Evolutionary conservation across 2,329 filamentous ascomycete genomes (phyloP), one percentile per base, ranked within the genome.

Genomic region (Aureobasidium melanogenum): DNA sequence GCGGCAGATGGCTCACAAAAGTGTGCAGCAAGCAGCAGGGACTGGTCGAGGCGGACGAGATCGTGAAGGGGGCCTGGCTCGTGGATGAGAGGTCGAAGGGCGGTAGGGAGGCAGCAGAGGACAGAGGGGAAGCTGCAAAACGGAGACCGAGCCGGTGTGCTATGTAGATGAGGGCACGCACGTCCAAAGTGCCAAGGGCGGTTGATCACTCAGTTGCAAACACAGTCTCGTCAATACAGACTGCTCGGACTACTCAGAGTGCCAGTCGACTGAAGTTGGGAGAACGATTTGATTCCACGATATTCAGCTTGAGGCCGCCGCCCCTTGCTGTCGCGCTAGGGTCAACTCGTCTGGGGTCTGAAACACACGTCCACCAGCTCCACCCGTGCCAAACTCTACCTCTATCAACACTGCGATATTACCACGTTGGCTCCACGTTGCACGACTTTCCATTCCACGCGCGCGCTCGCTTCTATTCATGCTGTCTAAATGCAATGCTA

Each of bases 91-190:
- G 19, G 34, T 52, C 19, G 48, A 22, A 38, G 2, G 38, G 50
- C 17, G 34, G 12, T 19, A 22, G 8, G 38, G 28, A 8, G 52
- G 10, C 3, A 14, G 24, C 14, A 44, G 52, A 43, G 38, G 26
- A 34, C 44, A 9, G 50, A 54, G 50, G 38, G 38, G 41, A 39
- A 43, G 52, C 52, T 55, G 52, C 39, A 17, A 24, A 24, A 55
- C 22, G 44, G 26, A 55, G 52, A 17, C 38, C 52, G 52, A 55
- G 52, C 44, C 52, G 52, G 52, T 55, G 52, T 55, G 52, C 9
- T 44, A 43, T 55, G 17, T 44, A 55, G 38, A 44, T 22, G 39
- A 44, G n/a, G 38, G 52, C 32, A 39, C 38, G 39, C n/a, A 24
- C 36, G 8, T 12, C 6, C 32, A 55, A 32, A 44, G 36, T 43